Evolutionary conservation across 768 basidiomycete genomes (phyloP).

Genomic region (Serendipita indica): DNA sequence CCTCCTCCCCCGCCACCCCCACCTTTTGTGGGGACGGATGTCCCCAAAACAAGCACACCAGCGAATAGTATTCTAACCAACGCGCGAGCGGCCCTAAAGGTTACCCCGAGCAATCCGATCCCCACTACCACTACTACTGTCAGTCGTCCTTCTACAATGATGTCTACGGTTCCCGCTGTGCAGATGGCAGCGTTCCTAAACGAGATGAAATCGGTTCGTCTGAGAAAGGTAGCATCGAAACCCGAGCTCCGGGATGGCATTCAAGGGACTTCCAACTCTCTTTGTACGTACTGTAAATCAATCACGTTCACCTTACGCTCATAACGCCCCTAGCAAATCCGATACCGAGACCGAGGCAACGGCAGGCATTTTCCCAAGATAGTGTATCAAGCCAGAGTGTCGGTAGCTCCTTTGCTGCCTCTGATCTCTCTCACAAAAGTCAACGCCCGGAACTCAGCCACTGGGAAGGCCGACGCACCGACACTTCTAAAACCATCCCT

Average conservation of each 20-base stretch:
- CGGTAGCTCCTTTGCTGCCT: neutral
- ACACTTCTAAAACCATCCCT: too few relatives aligned
- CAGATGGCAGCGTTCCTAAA: constrained; percentile 72
- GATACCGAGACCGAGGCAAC: neutral
- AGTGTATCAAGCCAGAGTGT: neutral
- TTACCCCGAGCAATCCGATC: constrained; percentile 21
- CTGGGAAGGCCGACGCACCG: constrained; percentile 18
- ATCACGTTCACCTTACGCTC: too few relatives aligned
- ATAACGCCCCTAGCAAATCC: too few relatives aligned
- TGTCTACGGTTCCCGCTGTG: constrained; percentile 49
- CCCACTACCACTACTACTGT: constrained; percentile 54
- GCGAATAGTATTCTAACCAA: constrained; percentile 33
- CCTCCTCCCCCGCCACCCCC: constrained; percentile 28
- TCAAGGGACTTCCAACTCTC: too few relatives aligned
- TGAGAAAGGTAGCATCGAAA: constrained; percentile 30
- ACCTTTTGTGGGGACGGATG: neutral
- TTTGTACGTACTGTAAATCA: too few relatives aligned
- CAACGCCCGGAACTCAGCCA: neutral
- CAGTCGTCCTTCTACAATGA: neutral
- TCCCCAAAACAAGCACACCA: constrained; percentile 14
- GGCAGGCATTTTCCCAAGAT: neutral
- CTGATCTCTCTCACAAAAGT: neutral
- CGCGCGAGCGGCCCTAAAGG: constrained; percentile 54
- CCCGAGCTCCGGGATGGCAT: neutral
- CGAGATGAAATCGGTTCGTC: constrained; percentile 61